Percentiles rank a stretch among this genome's conserved stretches.
Evolutionary conservation across 2,329 filamentous ascomycete genomes (phyloP).

Genomic region (Nothophaeocryptopus gaeumannii): DNA sequence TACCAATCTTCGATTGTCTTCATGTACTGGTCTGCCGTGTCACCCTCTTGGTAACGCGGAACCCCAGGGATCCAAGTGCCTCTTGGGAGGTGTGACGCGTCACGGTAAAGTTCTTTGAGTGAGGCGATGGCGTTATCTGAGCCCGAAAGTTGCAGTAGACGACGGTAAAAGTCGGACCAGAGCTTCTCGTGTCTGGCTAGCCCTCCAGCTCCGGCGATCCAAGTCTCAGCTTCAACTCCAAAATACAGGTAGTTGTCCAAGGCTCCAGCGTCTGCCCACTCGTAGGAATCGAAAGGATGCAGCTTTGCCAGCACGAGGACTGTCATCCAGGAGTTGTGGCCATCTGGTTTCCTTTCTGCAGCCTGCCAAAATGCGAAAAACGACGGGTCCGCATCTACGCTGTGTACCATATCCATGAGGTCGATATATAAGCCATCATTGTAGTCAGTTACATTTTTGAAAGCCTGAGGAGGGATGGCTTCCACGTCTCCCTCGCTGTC

Average conservation of each 20-base stretch:
- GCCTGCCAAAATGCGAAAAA: background rate
- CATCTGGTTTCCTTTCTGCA: background rate
- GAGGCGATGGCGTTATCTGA: background rate
- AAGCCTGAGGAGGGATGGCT: too few relatives aligned
- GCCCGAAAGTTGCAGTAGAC: too few relatives aligned
- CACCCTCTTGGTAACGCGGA: background rate
- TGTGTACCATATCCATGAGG: too few relatives aligned
- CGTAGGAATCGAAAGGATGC: too few relatives aligned
- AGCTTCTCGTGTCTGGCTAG: background rate
- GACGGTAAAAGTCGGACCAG: too few relatives aligned
- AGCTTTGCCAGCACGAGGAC: background rate
- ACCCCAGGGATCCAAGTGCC: too few relatives aligned
- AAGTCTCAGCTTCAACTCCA: conserved; percentile 1
- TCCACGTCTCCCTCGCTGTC: too few relatives aligned
- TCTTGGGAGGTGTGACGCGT: too few relatives aligned
- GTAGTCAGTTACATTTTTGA: too few relatives aligned
- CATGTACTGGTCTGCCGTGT: too few relatives aligned
- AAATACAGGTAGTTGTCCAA: conserved; percentile 3
- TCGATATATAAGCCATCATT: too few relatives aligned
- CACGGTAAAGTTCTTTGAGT: background rate
- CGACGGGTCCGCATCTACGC: background rate
- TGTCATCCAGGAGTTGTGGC: background rate
- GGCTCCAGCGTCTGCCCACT: background rate
- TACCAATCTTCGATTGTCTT: too few relatives aligned
- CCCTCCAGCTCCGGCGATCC: background rate